Conservation (phyloP, 2,329 filamentous ascomycete genomes). For the Aureobasidium subglaciale region DNA sequence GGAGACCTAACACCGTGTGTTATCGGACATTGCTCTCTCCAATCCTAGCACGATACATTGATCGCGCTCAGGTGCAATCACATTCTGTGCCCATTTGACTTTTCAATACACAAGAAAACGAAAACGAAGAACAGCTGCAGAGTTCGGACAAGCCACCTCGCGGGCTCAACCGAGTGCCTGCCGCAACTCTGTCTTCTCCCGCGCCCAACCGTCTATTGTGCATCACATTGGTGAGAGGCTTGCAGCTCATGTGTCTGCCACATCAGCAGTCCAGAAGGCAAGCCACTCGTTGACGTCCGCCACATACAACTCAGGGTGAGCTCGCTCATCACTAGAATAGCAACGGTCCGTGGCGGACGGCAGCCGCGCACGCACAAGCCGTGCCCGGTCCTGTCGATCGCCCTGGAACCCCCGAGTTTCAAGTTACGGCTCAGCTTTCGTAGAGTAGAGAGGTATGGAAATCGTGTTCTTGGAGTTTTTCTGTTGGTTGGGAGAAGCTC, state of each 20-base stretch:
- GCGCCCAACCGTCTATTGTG: slow-evolving; percentile 3
- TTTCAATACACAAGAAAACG: neutral
- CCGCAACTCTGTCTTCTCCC: slow-evolving; percentile 7
- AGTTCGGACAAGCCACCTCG: neutral
- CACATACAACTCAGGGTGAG: neutral
- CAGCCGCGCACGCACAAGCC: slow-evolving; percentile 7
- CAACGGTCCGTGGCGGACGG: slow-evolving; percentile 9
- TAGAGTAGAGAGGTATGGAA: neutral
- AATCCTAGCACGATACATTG: slow-evolving; percentile 5
- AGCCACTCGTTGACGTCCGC: slow-evolving; percentile 3
- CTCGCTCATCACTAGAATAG: slow-evolving; percentile 10
- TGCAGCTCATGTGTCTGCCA: slow-evolving; percentile 4
- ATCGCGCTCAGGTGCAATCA: neutral
- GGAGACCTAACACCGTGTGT: neutral
- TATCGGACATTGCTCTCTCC: slow-evolving; percentile 1
- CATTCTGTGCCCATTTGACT: neutral
- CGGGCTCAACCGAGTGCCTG: slow-evolving; percentile 11
- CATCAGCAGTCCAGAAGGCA: neutral
- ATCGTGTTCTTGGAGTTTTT: neutral
- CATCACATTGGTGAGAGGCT: neutral
- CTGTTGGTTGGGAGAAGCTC: neutral
- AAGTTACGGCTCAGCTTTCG: slow-evolving; percentile 6
- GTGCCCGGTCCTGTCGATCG: slow-evolving; percentile 10
- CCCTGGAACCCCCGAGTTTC: slow-evolving; percentile 7
- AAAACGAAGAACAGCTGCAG: neutral